Evolutionary conservation across 78 protist species (phyloP).

Genomic region (Dictyostelium firmibasis): DNA sequence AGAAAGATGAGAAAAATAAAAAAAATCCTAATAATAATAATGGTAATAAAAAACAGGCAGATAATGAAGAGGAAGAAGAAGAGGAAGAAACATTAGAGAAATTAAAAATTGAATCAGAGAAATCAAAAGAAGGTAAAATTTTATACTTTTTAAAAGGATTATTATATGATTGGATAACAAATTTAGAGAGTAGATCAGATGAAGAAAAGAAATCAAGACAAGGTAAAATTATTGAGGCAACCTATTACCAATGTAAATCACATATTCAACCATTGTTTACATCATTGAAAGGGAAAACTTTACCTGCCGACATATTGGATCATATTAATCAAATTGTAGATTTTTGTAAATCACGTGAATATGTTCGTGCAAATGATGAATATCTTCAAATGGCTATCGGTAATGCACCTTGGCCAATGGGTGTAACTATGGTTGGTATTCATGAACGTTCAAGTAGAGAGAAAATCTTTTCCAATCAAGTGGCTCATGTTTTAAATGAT

Average conservation of each 20-base stretch:
- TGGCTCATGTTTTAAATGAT: constrained; percentile 95
- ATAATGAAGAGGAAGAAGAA: background rate
- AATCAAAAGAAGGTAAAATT: constrained; percentile 51
- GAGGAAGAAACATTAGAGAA: constrained; percentile 19
- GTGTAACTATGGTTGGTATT: constrained; percentile 93
- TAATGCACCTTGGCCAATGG: constrained; percentile 97
- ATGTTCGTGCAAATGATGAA: constrained; percentile 83
- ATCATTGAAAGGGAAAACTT: background rate
- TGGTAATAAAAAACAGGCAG: background rate
- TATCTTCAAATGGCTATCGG: constrained; percentile 95
- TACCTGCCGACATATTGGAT: constrained; percentile 42
- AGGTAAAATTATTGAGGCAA: constrained; percentile 58
- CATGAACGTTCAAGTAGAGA: constrained; percentile 95
- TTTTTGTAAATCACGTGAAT: constrained; percentile 81
- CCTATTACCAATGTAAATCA: constrained; percentile 38
- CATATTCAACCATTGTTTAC: constrained; percentile 86
- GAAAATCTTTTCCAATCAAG: constrained; percentile 84
- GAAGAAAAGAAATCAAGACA: constrained; percentile 48
- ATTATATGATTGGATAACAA: constrained; percentile 60
- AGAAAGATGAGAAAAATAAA: background rate
- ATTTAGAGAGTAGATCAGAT: constrained; percentile 26
- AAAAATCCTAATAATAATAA: background rate
- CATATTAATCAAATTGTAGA: constrained; percentile 32
- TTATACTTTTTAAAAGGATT: constrained; percentile 22
- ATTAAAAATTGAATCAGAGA: background rate